Base-by-base conservation (phyloP, 192 early-diverging fungal species). In the Dissophora globulifera region DNA sequence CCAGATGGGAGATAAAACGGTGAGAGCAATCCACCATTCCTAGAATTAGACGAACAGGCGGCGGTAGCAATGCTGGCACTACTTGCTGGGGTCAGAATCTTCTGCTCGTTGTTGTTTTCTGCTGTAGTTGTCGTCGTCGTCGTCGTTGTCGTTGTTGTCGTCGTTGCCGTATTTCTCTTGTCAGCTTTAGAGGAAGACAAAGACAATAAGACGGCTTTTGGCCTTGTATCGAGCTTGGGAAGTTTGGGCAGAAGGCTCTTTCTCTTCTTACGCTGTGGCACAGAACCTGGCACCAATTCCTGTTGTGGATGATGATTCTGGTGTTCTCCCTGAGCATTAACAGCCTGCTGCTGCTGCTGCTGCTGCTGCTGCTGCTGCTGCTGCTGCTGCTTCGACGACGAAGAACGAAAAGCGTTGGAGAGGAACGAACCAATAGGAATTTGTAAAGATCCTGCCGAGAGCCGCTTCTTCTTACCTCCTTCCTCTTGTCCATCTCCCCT, bases 361-460 rank as follows among this genome's bases (percentile, higher is more conserved):
- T 56, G 50, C 30, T 54, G 58, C 31, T 40, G 25, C 17, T 23
- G 8, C 17, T 58, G 43, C 49, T 61, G 58, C n/a, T 22, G 6
- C 32, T 40, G 50, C 25, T 61, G 53, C 1, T 59, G 11, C 29
- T 47, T 62, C 26, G 53, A 46, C n/a, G n/a, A n/a, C n/a, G n/a
- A n/a, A n/a, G n/a, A n/a, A 20, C 67, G 51, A 32, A 71, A 71
- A 3, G 69, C 35, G 35, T 45, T 62, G 30, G 53, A 50, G 7
- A 71, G 29, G 47, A 71, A 71, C 3, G 59, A 23, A 22, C 69
- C 47, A 25, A 71, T 62, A 3, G 69, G 67, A 42, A 55, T 35
- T 10, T 59, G 57, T 13, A 69, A 17, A 19, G 67, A 61, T n/a
- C 51, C 52, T 32, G 67, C 6, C 8, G 67, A 62, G 4, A 62